phyloP scores from a whole-genome alignment of 108 stramenopile species.

The Cyclotella distinguenda region DNA sequence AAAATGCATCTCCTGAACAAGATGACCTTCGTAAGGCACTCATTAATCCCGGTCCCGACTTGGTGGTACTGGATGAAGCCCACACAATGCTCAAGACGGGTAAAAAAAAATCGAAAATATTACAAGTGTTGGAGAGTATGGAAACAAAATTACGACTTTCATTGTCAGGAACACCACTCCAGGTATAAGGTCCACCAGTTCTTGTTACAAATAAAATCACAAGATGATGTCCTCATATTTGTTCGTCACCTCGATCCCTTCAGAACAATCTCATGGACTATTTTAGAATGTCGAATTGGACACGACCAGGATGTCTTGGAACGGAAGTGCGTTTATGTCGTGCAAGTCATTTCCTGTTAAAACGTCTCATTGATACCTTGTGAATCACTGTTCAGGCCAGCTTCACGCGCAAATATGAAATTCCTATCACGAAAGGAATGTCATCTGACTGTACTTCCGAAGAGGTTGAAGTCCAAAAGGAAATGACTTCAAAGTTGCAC shows the following conservation, averaged over 20 bases:
- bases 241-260: too few species aligned
- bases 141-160: slow-evolving; percentile 55
- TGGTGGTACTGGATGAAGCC: slow-evolving; percentile 69
- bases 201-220: too few species aligned
- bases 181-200: too few species aligned
- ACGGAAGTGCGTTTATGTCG: slow-evolving; percentile 5
- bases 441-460: slow-evolving; percentile 34
- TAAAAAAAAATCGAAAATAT: too few species aligned
- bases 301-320: slow-evolving; percentile 59
- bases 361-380: not conserved
- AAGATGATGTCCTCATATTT: too few species aligned
- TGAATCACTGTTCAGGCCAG: not conserved
- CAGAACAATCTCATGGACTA: slow-evolving; percentile 60
- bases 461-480: slow-evolving; percentile 35
- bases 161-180: slow-evolving; percentile 54
- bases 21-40: slow-evolving; percentile 39
- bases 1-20: too few species aligned
- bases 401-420: slow-evolving; percentile 49
- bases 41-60: slow-evolving; percentile 53
- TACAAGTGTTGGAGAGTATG: slow-evolving; percentile 47
- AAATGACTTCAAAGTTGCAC: slow-evolving; percentile 34
- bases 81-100: slow-evolving; percentile 72
- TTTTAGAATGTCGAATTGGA: slow-evolving; percentile 61
- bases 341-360: not conserved
- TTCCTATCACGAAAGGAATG: slow-evolving; percentile 63